A percentile compares a stretch with the other conserved stretches of the same genome.
Conservation (phyloP, 495 filamentous ascomycete species). For the Lophiotrema nucula region DNA sequence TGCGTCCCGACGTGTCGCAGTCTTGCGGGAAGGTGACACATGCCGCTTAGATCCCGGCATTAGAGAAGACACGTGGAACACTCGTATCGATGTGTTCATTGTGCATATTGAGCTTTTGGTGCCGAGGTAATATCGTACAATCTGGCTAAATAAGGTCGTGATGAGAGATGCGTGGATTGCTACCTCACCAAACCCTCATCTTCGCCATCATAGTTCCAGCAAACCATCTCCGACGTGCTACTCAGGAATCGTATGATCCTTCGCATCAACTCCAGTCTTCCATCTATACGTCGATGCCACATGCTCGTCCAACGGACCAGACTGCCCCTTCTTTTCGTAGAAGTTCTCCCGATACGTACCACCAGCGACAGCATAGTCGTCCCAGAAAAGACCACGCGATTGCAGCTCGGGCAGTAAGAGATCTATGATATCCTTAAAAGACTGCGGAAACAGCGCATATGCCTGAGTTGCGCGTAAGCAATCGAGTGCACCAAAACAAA, state of each 20-base stretch:
- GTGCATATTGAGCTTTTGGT: no score
- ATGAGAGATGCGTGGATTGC: no score
- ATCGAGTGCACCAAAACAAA: background rate
- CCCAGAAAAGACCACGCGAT: slow-evolving; percentile 55
- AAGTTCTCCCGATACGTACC: slow-evolving; percentile 55
- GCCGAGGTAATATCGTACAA: no score
- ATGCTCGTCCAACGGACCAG: slow-evolving; percentile 39
- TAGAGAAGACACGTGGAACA: no score
- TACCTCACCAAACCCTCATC: no score
- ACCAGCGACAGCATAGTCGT: slow-evolving; percentile 51
- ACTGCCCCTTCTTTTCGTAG: slow-evolving; percentile 37
- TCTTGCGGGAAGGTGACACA: no score
- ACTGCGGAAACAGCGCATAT: slow-evolving; percentile 60
- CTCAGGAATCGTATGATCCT: slow-evolving; percentile 24
- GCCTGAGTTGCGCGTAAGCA: slow-evolving; percentile 30
- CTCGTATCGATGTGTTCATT: no score
- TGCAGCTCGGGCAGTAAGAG: slow-evolving; percentile 60
- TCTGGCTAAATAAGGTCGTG: no score
- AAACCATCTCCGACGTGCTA: no score
- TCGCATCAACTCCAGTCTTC: slow-evolving; percentile 24
- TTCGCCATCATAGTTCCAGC: no score
- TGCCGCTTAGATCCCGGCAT: no score
- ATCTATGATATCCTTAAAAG: slow-evolving; percentile 62
- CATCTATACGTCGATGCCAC: slow-evolving; percentile 41
- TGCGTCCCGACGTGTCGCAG: no score